A percentile compares a stretch with the other conserved stretches of the same genome.
Conservation (phyloP, 371 early-diverging fungal genomes). For the Choanephora cucurbitarum region DNA sequence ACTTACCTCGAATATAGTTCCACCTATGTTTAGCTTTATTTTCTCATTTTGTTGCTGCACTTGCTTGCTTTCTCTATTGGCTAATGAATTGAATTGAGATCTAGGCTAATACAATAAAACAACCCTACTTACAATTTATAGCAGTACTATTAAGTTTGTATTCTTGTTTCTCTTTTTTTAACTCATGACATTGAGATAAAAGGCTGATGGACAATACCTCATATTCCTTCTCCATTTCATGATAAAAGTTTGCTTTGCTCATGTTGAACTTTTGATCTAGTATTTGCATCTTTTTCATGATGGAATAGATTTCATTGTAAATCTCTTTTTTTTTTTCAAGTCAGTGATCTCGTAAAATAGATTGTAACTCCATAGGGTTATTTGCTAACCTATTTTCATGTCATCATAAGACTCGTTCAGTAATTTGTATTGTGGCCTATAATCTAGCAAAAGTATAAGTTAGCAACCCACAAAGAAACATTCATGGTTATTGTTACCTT, state of each 20-base stretch:
- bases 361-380: conserved; percentile 2
- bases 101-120: too few relatives aligned
- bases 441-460: conserved; percentile 26
- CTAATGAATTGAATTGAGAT: background rate
- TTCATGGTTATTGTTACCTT: conserved; percentile 11
- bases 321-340: conserved; percentile 16
- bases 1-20: conserved; percentile 37
- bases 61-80: conserved; percentile 7
- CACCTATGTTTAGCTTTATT: conserved; percentile 44
- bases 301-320: conserved; percentile 31
- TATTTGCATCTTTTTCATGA: conserved; percentile 27
- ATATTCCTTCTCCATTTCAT: conserved; percentile 29
- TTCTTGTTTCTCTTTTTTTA: conserved; percentile 14
- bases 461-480: background rate
- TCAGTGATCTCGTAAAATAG: background rate
- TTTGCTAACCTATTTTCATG: conserved; percentile 28
- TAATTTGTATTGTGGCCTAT: conserved; percentile 32
- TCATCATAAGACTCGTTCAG: conserved; percentile 33
- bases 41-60: conserved; percentile 24
- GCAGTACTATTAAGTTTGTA: background rate
- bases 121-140: too few relatives aligned
- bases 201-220: conserved; percentile 25
- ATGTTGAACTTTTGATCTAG: conserved; percentile 31
- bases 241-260: conserved; percentile 25
- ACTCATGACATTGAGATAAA: conserved; percentile 25